Evolutionary conservation across 805 yeast species (phyloP), one percentile per base, ranked within the genome.

Genomic region (Millerozyma miso): DNA sequence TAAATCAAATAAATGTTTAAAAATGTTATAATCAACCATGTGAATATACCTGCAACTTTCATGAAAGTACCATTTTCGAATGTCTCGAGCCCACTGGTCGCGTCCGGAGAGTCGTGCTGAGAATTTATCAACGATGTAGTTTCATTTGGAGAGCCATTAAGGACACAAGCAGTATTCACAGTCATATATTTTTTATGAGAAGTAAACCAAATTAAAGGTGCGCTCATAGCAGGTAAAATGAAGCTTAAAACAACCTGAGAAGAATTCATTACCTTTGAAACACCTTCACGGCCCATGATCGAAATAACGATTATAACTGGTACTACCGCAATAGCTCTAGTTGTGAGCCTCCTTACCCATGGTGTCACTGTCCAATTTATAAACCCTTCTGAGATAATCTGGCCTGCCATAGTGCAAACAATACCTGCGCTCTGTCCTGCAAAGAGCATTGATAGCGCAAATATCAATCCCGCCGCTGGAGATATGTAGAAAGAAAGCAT

Each of bases 401-500:
- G 76, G 10, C 76, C 76, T 1, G 76, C 72, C 76, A 71, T 71
- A 3, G 76, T 71, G 50, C 76, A 71, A 10, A 71, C 76, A 32
- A 71, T 70, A 13, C 76, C 76, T 3, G 76, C 76, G 48, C 73
- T 66, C 44, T 71, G 76, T 20, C 76, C 76, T 1, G 74, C 62
- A 42, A 69, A 71, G 15, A 71, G 51, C 76, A 71, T 71, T 0
- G 75, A 70, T 31, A 69, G 57, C 1, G 75, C 76, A 54, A 71
- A 71, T 12, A 71, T 59, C 4, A 71, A 42, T 1, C 76, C 76
- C 0, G 74, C 76, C 2, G 73, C 66, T 1, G 75, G 75, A 3
- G 71, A 64, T 33, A 71, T 68, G 50, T 71, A 71, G 40, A 52
- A 57, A 0, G 73, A 67, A 29, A 71, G 51, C 75, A 71, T 70